Evolutionary conservation across 768 basidiomycete genomes (phyloP).

Genomic region (Clavulina sp.): DNA sequence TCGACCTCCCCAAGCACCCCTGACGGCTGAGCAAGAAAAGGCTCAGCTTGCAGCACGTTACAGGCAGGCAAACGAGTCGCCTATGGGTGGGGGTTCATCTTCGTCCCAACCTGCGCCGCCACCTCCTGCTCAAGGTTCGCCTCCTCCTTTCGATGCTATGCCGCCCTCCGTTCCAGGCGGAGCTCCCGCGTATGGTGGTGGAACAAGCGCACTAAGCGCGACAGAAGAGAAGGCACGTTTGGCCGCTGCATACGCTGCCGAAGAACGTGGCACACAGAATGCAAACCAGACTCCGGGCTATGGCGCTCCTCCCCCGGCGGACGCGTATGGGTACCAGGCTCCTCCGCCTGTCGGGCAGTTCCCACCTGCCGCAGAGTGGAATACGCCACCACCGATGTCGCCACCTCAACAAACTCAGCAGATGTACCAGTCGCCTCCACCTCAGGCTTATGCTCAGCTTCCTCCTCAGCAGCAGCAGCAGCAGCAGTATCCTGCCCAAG

Average conservation of each 20-base stretch:
- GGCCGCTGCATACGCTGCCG: constrained; percentile 42
- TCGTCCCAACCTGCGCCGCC: neutral
- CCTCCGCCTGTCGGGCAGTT: constrained; percentile 15
- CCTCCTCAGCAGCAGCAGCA: too few relatives aligned
- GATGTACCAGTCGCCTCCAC: too few relatives aligned
- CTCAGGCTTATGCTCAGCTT: too few relatives aligned
- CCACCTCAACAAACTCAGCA: too few relatives aligned
- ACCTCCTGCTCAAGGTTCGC: constrained; percentile 15
- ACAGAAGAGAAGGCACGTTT: constrained; percentile 66
- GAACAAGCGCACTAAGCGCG: constrained; percentile 35
- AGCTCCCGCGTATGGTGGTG: constrained; percentile 1
- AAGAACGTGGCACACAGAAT: constrained; percentile 20
- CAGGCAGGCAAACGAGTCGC: neutral
- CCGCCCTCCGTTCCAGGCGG: too few relatives aligned
- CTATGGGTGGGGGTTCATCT: neutral
- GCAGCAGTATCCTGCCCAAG: neutral
- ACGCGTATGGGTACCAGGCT: too few relatives aligned
- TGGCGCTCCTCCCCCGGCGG: too few relatives aligned
- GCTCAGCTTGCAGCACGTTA: constrained; percentile 5
- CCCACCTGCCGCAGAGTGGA: too few relatives aligned
- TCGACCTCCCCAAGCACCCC: too few relatives aligned
- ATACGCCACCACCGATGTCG: too few relatives aligned
- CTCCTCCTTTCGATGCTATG: constrained; percentile 13
- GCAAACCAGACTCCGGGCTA: too few relatives aligned
- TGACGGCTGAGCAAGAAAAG: constrained; percentile 6